Evolutionary conservation across 352 stramenopile genomes (phyloP).

Genomic region (Phytopythium litorale): DNA sequence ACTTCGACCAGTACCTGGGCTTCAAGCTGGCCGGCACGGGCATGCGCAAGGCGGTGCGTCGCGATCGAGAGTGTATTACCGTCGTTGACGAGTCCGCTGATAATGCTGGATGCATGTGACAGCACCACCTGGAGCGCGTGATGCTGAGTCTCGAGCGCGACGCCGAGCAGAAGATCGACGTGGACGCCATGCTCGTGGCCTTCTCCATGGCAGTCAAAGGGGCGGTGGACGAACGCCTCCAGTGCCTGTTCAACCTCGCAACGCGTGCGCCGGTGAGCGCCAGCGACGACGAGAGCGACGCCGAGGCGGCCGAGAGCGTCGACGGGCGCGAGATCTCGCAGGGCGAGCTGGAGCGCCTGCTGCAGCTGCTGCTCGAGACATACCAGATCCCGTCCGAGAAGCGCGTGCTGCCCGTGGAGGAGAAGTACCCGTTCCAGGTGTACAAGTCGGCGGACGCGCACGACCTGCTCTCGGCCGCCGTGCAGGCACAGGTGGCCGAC

Average conservation of each 20-base stretch:
- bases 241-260: constrained; percentile 67
- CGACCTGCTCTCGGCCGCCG: constrained; percentile 35
- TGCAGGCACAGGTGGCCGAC: constrained; percentile 34
- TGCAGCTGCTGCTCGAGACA: constrained; percentile 67
- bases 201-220: constrained; percentile 85
- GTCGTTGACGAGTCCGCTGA: not conserved
- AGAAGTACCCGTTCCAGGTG: constrained; percentile 76
- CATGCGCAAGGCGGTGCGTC: constrained; percentile 51
- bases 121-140: constrained; percentile 79
- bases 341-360: constrained; percentile 51
- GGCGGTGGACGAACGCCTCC: constrained; percentile 57
- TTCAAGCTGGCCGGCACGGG: constrained; percentile 63
- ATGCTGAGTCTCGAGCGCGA: constrained; percentile 63
- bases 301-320: constrained; percentile 1
- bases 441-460: constrained; percentile 41
- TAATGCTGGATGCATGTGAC: not conserved
- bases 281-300: constrained; percentile 11
- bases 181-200: constrained; percentile 72
- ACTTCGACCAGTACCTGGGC: constrained; percentile 79
- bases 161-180: constrained; percentile 46
- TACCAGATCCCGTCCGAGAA: constrained; percentile 86
- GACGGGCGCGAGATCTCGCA: constrained; percentile 50
- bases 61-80: not conserved
- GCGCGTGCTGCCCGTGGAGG: constrained; percentile 65
- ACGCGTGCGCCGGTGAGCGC: constrained; percentile 28